These are phyloP conservation scores for Penicillium griseofulvum DNA, from an alignment of 2,329 filamentous ascomycete species.

Conservation along the genomic window DNA sequence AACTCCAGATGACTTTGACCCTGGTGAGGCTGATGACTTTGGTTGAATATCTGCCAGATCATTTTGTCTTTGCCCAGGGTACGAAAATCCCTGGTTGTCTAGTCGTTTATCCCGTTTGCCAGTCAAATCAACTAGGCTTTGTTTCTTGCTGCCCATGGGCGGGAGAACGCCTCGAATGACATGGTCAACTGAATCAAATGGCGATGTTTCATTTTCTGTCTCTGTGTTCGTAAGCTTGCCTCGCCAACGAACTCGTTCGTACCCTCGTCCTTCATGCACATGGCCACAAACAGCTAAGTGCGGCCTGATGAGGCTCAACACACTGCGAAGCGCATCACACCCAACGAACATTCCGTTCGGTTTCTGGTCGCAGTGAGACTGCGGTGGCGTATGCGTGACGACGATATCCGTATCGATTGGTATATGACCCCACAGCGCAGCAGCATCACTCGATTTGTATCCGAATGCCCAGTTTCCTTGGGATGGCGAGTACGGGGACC, in stretches of 20 bases:
- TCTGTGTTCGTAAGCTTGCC: not conserved
- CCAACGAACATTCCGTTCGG: conserved; percentile 40
- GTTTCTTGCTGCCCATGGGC: conserved; percentile 52
- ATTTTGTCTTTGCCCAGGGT: not conserved
- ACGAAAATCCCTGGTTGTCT: conserved; percentile 28
- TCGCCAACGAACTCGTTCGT: conserved; percentile 51
- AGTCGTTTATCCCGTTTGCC: conserved; percentile 38
- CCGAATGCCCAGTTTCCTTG: conserved; percentile 55
- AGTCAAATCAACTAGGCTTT: conserved; percentile 54
- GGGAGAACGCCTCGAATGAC: conserved; percentile 33
- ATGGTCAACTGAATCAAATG: conserved; percentile 8
- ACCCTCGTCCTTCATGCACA: conserved; percentile 57
- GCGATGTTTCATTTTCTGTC: not conserved
- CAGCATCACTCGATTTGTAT: conserved; percentile 46
- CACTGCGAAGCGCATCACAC: conserved; percentile 48
- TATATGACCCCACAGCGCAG: conserved; percentile 50
- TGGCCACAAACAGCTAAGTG: conserved; percentile 58
- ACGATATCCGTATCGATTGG: conserved; percentile 53
- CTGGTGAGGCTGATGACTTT: conserved; percentile 3
- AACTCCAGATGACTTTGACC: conserved; percentile 7
- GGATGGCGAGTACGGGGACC: conserved; percentile 54
- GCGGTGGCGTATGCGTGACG: conserved; percentile 57
- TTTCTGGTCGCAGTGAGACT: conserved; percentile 48
- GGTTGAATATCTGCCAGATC: not conserved
- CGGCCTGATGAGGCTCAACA: conserved; percentile 50